A percentile compares a stretch with the other conserved stretches of the same genome.
phyloP scores from a whole-genome alignment of 345 rosid species.

The Luvunga scandens region DNA sequence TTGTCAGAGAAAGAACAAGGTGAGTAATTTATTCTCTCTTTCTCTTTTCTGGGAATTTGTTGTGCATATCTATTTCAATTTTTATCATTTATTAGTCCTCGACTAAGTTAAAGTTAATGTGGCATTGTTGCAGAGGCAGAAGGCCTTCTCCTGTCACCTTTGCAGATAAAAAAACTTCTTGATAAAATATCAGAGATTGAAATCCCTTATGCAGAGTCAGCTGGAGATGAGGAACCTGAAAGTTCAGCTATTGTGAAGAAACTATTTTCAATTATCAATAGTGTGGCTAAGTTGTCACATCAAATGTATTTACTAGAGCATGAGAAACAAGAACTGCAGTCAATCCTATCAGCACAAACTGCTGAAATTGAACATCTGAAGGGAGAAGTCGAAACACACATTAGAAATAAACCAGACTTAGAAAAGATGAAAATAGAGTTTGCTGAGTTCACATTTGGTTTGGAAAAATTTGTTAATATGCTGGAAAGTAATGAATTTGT shows the following conservation, averaged over 20 bases:
- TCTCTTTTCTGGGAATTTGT: background rate
- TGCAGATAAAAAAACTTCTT: slow-evolving; percentile 48
- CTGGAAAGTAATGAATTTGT: slow-evolving; percentile 43
- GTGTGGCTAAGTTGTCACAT: slow-evolving; percentile 44
- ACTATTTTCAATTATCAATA: slow-evolving; percentile 54
- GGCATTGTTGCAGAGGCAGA: slow-evolving; percentile 48
- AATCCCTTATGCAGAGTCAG: slow-evolving; percentile 36
- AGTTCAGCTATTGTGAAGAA: slow-evolving; percentile 47
- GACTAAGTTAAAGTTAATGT: slow-evolving; percentile 5
- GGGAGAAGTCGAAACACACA: slow-evolving; percentile 40
- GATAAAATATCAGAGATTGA: slow-evolving; percentile 53
- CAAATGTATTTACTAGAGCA: slow-evolving; percentile 47
- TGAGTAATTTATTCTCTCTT: slow-evolving; percentile 10
- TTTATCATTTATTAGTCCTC: background rate
- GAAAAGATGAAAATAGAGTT: slow-evolving; percentile 54
- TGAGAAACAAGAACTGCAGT: slow-evolving; percentile 54
- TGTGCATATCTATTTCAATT: slow-evolving; percentile 5
- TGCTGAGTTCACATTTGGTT: slow-evolving; percentile 42
- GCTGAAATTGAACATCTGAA: slow-evolving; percentile 59
- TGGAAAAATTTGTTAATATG: slow-evolving; percentile 48
- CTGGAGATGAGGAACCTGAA: slow-evolving; percentile 34
- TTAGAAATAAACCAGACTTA: slow-evolving; percentile 30
- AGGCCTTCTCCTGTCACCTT: slow-evolving; percentile 44
- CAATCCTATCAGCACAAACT: slow-evolving; percentile 45
- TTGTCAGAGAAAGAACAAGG: slow-evolving; percentile 54